These are phyloP conservation scores for Vanrija sp. DNA, from an alignment of 1,284 basidiomycete species.

Conservation along the genomic window DNA sequence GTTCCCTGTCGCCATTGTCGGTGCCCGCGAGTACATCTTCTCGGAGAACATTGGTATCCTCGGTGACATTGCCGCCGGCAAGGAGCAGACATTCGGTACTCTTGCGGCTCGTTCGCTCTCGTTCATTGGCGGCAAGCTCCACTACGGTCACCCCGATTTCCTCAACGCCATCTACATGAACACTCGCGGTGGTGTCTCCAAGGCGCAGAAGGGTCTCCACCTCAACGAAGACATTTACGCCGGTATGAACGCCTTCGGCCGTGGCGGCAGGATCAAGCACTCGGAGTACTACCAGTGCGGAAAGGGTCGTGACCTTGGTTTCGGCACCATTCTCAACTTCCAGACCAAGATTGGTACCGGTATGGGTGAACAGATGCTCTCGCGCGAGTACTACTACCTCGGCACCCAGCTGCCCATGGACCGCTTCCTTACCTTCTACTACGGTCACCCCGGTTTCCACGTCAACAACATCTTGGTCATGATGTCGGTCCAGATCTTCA, in stretches of 20 bases:
- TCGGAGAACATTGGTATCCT: constrained; percentile 99
- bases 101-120: constrained; percentile 90
- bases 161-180: constrained; percentile 97
- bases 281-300: constrained; percentile 97
- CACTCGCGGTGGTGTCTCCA: constrained; percentile 95
- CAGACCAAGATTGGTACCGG: constrained; percentile 99
- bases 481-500: constrained; percentile 86
- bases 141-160: constrained; percentile 98
- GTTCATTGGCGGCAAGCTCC: constrained; percentile 96
- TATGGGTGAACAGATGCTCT: constrained; percentile 99
- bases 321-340: constrained; percentile 98
- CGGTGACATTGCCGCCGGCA: constrained; percentile 95
- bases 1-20: constrained; percentile 92
- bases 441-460: constrained; percentile 98
- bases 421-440: constrained; percentile 99
- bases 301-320: constrained; percentile 97
- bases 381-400: constrained; percentile 97
- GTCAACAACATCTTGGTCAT: constrained; percentile 99
- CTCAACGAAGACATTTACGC: constrained; percentile 99
- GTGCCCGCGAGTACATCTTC: constrained; percentile 99
- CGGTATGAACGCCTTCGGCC: constrained; percentile 96
- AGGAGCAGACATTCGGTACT: constrained; percentile 99
- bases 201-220: constrained; percentile 97
- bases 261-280: constrained; percentile 97
- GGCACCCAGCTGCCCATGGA: constrained; percentile 98